These are phyloP conservation scores for Tinospora cordifolia DNA, from an alignment of 164 flowering plant genomes.

Conservation along the genomic window DNA sequence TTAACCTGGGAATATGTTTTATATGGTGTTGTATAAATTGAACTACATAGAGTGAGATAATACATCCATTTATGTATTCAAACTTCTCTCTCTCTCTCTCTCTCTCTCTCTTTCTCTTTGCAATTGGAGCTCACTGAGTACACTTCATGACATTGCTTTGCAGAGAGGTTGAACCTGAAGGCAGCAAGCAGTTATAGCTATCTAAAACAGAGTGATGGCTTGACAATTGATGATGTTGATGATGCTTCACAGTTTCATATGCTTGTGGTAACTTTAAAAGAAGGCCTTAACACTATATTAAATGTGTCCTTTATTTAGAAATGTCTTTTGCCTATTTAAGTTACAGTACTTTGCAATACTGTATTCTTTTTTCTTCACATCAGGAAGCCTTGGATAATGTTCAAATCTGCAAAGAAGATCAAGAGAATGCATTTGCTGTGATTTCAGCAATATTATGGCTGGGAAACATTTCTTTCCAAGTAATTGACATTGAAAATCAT, in stretches of 20 bases:
- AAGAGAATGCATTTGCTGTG: constrained; percentile 60
- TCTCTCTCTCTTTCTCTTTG: background rate
- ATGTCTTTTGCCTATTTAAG: constrained; percentile 3
- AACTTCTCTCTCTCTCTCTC: background rate
- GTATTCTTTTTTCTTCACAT: constrained; percentile 8
- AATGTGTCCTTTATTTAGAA: background rate
- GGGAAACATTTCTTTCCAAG: constrained; percentile 76
- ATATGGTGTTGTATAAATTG: too few relatives aligned
- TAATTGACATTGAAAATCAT: constrained; percentile 63
- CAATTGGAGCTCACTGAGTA: background rate
- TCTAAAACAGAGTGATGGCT: constrained; percentile 72
- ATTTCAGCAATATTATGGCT: constrained; percentile 89
- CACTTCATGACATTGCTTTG: constrained; percentile 5
- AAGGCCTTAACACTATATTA: background rate
- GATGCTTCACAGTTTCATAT: constrained; percentile 58
- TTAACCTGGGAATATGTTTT: too few relatives aligned
- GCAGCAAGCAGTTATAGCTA: constrained; percentile 56
- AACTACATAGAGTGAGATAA: too few relatives aligned
- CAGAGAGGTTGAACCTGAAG: constrained; percentile 72
- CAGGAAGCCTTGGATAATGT: constrained; percentile 74
- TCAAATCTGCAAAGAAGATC: constrained; percentile 58
- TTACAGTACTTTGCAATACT: background rate
- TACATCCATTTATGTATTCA: too few relatives aligned
- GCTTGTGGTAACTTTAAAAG: constrained; percentile 52
- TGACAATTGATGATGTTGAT: constrained; percentile 57